phyloP scores from a whole-genome alignment of 208 protist genomes.

The Trypanosoma lewisi region DNA sequence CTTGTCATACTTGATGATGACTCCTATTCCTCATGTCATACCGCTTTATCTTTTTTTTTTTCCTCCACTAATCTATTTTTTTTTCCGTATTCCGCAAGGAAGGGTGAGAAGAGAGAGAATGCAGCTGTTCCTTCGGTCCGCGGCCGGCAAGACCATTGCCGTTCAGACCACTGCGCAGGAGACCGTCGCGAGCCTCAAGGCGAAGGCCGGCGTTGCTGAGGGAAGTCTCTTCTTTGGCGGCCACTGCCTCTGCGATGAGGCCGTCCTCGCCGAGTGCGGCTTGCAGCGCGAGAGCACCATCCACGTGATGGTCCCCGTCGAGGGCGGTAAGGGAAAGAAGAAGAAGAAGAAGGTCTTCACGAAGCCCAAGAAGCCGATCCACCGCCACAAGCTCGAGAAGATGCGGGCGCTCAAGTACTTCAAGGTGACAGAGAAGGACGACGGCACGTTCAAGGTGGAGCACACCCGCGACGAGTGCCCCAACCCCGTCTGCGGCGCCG shows the following conservation, averaged over 20 bases:
- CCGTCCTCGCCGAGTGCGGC: conserved; percentile 62
- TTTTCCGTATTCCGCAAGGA: too few relatives aligned
- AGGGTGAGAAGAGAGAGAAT: conserved; percentile 1
- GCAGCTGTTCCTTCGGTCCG: conserved; percentile 27
- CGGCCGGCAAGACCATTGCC: conserved; percentile 47
- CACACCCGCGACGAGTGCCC: conserved; percentile 88
- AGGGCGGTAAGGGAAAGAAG: conserved; percentile 97
- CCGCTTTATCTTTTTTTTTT: too few relatives aligned
- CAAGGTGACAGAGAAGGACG: conserved; percentile 96
- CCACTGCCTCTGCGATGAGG: conserved; percentile 79
- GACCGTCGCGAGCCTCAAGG: conserved; percentile 83
- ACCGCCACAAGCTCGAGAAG: conserved; percentile 99
- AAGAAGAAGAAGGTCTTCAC: conserved; percentile 99
- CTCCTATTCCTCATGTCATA: too few relatives aligned
- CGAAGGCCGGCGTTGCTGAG: conserved; percentile 64
- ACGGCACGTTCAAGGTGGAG: conserved; percentile 95
- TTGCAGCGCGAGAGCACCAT: conserved; percentile 88
- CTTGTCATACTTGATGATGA: too few relatives aligned
- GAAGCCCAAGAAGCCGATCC: conserved; percentile 99
- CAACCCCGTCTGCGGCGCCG: conserved; percentile 85
- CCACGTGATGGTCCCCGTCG: conserved; percentile 84
- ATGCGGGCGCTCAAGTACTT: conserved; percentile 99
- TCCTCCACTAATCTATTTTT: too few relatives aligned
- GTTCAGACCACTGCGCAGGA: conserved; percentile 82
- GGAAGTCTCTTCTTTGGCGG: conserved; percentile 89